Base-by-base conservation (phyloP, 371 early-diverging fungal species). In the Rhizopus microsporus region DNA sequence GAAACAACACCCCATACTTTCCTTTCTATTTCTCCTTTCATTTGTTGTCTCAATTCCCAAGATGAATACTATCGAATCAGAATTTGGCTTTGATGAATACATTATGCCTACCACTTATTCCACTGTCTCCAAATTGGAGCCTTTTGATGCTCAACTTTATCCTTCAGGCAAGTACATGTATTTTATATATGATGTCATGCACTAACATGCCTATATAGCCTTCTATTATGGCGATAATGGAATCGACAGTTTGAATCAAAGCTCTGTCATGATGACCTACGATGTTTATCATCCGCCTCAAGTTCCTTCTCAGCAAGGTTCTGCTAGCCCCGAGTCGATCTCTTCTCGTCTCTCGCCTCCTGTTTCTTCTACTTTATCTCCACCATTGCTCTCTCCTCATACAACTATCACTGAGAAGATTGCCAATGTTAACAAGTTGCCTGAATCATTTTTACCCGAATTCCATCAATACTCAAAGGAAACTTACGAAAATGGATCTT, bases 401-500 rank as follows among this genome's bases (percentile, higher is more conserved):
- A 50, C 67, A 37, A 61, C 63, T 39, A 62, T 68, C 47, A 59
- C 67, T 23, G 78, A 77, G 60, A 74, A 72, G 56, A 71, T 77
- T 56, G 78, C 78, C 15, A 65, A 77, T 47, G 78, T 72, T 10
- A 74, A 72, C 67, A 72, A 67, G 51, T 56, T 77, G 23, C 78
- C 78, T 17, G 78, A 77, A 44, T 77, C 78, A 6, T 77, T 77
- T 49, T 68, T 74, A 47, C 78, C 78, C 34, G 72, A 77, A 51
- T 77, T 77, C 34, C 78, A 77, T 50, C 78, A 77, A 53, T 77
- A 77, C 54, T 72, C 72, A 5, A 77, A 77, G 54, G 78, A 77
- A 56, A 70, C 75, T 8, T 77, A 77, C 48, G 78, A 77, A 50
- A 74, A 77, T 48, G 74, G 74, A n/a, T 48, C 69, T n/a, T 73